These are phyloP conservation scores for Closterium sp. DNA, from an alignment of 139 green algal species.

Conservation along the genomic window DNA sequence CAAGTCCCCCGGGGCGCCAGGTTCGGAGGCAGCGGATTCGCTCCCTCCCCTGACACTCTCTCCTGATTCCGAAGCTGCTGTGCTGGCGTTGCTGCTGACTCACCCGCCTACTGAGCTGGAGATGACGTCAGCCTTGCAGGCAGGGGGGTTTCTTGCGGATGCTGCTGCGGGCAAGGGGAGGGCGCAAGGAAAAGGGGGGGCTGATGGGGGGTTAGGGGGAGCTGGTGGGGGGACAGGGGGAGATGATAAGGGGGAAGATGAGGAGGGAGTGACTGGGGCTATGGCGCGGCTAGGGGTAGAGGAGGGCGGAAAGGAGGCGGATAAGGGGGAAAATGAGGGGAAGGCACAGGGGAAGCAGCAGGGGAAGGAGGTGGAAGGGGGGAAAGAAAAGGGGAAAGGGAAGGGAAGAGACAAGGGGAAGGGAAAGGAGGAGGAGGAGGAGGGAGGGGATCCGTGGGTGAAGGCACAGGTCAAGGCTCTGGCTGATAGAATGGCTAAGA, in stretches of 20 bases:
- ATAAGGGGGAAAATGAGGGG: background rate
- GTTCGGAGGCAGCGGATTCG: background rate
- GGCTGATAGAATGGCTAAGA: too few relatives aligned
- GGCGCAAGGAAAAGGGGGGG: background rate
- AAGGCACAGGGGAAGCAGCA: background rate
- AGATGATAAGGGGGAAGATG: background rate
- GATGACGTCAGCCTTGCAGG: conserved; percentile 30
- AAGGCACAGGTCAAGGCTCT: too few relatives aligned
- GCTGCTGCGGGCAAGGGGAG: background rate
- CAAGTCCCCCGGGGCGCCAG: background rate
- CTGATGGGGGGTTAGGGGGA: background rate
- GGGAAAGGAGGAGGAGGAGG: background rate
- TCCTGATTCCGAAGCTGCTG: conserved; percentile 29
- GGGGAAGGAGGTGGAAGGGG: background rate
- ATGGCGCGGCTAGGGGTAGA: background rate
- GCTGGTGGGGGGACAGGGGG: background rate
- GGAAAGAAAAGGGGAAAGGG: background rate
- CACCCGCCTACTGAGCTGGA: conserved; percentile 42
- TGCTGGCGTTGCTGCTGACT: conserved; percentile 33
- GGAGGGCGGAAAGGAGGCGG: background rate
- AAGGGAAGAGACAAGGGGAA: background rate
- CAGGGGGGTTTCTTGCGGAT: background rate
- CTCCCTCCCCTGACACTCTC: conserved; percentile 25
- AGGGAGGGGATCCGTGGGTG: background rate
- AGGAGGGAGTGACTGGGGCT: background rate